A percentile compares a stretch with the other conserved stretches of the same genome.
These are phyloP conservation scores for Aspergillus udagawae DNA, from an alignment of 2,329 filamentous ascomycete species.

Conservation along the genomic window DNA sequence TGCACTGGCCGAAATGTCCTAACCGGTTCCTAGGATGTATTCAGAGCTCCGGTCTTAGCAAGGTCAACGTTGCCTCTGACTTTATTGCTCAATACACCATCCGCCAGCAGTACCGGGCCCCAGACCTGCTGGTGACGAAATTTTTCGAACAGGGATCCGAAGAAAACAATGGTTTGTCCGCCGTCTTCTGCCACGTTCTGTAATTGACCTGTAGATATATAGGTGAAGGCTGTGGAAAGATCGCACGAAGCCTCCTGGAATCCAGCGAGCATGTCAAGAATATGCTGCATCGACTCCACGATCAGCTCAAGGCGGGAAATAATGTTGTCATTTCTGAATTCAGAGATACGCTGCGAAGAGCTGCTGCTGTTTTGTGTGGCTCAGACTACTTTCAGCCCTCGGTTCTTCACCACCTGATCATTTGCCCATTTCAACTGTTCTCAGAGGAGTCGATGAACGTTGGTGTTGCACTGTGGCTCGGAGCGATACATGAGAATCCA, in stretches of 20 bases:
- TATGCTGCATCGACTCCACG: slow-evolving; percentile 69
- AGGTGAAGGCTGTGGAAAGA: slow-evolving; percentile 9
- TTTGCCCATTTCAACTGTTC: slow-evolving; percentile 88
- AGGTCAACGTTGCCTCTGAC: slow-evolving; percentile 88
- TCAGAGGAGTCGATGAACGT: slow-evolving; percentile 94
- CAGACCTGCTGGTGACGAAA: slow-evolving; percentile 57
- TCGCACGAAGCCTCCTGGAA: slow-evolving; percentile 5
- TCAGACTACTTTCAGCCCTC: slow-evolving; percentile 70
- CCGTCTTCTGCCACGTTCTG: neutral
- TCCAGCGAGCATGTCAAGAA: slow-evolving; percentile 46
- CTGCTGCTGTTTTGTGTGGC: slow-evolving; percentile 80
- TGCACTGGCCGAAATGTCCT: neutral
- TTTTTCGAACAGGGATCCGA: slow-evolving; percentile 5
- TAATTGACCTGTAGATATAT: slow-evolving; percentile 4
- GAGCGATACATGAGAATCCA: slow-evolving; percentile 94
- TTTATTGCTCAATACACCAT: slow-evolving; percentile 97
- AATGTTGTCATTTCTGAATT: slow-evolving; percentile 69
- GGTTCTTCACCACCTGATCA: slow-evolving; percentile 81
- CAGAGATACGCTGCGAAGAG: slow-evolving; percentile 75
- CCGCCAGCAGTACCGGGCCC: slow-evolving; percentile 89
- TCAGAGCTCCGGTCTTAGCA: slow-evolving; percentile 66
- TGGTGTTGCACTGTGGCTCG: slow-evolving; percentile 92
- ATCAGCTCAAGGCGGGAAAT: slow-evolving; percentile 64
- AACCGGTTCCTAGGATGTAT: slow-evolving; percentile 53
- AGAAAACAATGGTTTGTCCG: slow-evolving; percentile 13